Evolutionary conservation across 208 protist species (phyloP), one percentile per base, ranked within the genome.

Genomic region (Crithidia sp.): DNA sequence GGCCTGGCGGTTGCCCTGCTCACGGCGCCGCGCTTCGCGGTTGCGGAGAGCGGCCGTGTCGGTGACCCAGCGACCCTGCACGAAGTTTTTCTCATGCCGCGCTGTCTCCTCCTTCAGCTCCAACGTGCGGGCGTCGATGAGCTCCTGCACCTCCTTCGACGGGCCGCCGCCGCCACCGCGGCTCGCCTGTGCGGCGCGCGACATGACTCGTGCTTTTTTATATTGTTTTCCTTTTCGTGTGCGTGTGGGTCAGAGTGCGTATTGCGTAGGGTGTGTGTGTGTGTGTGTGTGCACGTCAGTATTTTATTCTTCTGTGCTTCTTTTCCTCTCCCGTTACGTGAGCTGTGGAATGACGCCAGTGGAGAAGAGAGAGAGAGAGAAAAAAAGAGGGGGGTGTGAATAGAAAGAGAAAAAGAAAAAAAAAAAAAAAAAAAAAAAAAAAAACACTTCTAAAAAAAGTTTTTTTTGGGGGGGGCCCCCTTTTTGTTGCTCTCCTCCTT

Each of bases 51-150:
- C 88, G 49, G 77, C 76, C 28, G 65, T 85, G 74, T 96, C 90
- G 28, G 92, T 94, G 7, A 95, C 88, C 87, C 88, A 93, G 13
- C 88, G 86, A 3, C 92, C 92, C 47, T 90, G 83, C 28, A 96
- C 59, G 55, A 92, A 90, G 17, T 65, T 58, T 47, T 79, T 77
- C 74, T 96, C 88, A 19, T 91, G 82, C 36, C 67, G 8, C 0
- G 28, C 45, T 17, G 70, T 66, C 13, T 76, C 79, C 55, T 61
- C 72, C n/a, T 73, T 52, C n/a, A 95, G 82, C 67, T 93, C 85
- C 36, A 67, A 75, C 4, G 67, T 73, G 37, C 92, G 92, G 65
- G 71, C 13, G 19, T 71, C 77, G 12, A 96, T 69, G 19, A 91
- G 66, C 41, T 87, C 87, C 53, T 76, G 79, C 41, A 82, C 88